Base-by-base conservation (phyloP, 192 early-diverging fungal genomes). In the Coemansia sp. region DNA sequence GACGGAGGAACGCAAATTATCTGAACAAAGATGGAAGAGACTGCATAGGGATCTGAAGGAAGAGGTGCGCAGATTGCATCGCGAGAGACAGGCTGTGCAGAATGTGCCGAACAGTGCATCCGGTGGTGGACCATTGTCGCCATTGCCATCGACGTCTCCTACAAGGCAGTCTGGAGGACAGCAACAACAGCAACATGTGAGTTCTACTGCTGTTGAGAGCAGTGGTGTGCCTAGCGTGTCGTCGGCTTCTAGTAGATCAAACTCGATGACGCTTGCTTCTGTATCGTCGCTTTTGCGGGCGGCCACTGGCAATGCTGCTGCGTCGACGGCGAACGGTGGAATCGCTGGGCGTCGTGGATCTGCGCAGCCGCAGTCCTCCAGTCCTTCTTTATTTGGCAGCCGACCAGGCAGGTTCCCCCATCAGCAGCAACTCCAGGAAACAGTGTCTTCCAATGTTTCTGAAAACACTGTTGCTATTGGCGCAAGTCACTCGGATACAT, bases 41-140 rank as follows among this genome's bases (percentile, higher is more conserved):
- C 72, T 84, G 28, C 76, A 80, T 48, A 70, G 77, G 8, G 82
- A 80, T 32, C 55, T 84, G 31, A 84, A 84, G 56, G 77, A 84
- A 10, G 82, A 84, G 60, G 73, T 84, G 20, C 66, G 77, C 5
- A 68, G 74, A 48, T 56, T 84, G 52, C 74, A 80, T 28, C 73
- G 77, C 34, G 74, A 84, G 57, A 45, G 42, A 45, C 42, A 45
- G 42, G 4, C 42, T 16, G 17, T 45, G 42, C 42, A 45, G 14
- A 16, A 3, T 12, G 12, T 16, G 7, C 17, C 42, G 0, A 45
- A 4, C 5, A 5, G 36, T 11, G 36, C 36, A 5, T 38, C 36
- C 36, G 36, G 36, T 11, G 36, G 5, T 38, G 36, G 12, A 5
- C 42, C 42, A 5, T 16, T 45, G 10, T 45, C 42, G 42, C 42